phyloP scores from a whole-genome alignment of 1,284 basidiomycete genomes.

The Hypsizygus ulmarius region DNA sequence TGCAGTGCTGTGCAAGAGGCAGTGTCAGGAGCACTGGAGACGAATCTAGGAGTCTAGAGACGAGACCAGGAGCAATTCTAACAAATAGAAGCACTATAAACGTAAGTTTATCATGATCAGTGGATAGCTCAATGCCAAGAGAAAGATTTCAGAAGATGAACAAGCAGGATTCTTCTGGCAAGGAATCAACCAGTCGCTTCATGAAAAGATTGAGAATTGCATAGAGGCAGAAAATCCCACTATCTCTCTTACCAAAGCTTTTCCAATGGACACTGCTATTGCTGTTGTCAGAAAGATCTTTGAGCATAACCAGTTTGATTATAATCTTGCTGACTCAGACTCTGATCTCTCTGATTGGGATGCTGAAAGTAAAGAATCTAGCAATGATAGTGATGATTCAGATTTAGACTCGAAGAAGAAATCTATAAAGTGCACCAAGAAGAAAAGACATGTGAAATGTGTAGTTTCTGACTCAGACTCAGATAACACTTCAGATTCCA shows the following conservation, averaged over 20 bases:
- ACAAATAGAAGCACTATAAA: neutral
- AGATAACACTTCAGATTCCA: neutral
- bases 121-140: neutral
- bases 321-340: constrained; percentile 2
- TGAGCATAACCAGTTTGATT: constrained; percentile 9
- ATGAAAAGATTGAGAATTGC: neutral
- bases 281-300: constrained; percentile 1
- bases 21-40: too few relatives aligned
- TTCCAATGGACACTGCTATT: constrained; percentile 4
- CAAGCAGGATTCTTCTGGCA: constrained; percentile 9
- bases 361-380: neutral
- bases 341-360: constrained; percentile 1
- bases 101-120: neutral
- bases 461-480: neutral
- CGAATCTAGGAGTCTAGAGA: too few relatives aligned
- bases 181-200: constrained; percentile 4
- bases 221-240: neutral
- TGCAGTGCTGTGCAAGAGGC: too few relatives aligned
- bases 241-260: neutral
- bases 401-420: constrained; percentile 1
- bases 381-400: constrained; percentile 1
- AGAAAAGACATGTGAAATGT: neutral
- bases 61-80: too few relatives aligned
- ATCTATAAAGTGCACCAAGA: neutral
- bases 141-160: constrained; percentile 2